Evolutionary conservation across 495 filamentous ascomycete genomes (phyloP), one percentile per base, ranked within the genome.

Genomic region (Lasiosphaeria ovina): DNA sequence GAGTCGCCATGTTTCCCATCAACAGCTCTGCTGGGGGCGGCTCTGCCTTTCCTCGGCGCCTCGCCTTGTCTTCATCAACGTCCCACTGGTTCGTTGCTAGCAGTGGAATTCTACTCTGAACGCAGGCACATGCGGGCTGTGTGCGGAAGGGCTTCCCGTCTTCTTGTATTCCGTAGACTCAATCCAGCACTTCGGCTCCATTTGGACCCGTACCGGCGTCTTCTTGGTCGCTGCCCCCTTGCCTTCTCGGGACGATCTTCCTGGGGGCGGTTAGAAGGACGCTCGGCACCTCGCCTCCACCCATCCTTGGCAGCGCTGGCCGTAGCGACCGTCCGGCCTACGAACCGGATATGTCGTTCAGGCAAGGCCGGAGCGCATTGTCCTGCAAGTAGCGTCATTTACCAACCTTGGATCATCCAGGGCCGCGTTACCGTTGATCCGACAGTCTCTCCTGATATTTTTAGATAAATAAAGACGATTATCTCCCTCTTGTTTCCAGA

Each of bases 341-440:
- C 44, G 33, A 42, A n/a, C 51, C 16, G 36, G 35, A 35, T 40
- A 24, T 24, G 24, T 55, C 52, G 52, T 24, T 57, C 6, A 40
- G 47, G 14, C 35, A 33, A 35, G 51, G 12, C 54, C 33, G 52
- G 32, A 54, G 10, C 42, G 51, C 51, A 53, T 55, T 51, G 45
- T 16, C 33, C 47, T 35, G 47, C 53, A 56, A 51, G 42, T 52
- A 57, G 51, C 36, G 54, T 36, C 44, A 64, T 64, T 47, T 47
- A 47, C 32, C 24, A 56, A 50, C 40, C 16, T 45, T 34, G 34
- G 52, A 12, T 47, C 50, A 17, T 44, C 36, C 57, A 59, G 69
- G 59, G 55, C 51, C 40, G 16, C 50, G 52, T 51, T 68, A 63
- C 69, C 69, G 69, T 58, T 40, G 63, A 70, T 68, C 69, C 69